A percentile compares a stretch with the other conserved stretches of the same genome.
These are phyloP conservation scores for Combretum micranthum DNA, from an alignment of 345 rosid genomes.

Conservation along the genomic window DNA sequence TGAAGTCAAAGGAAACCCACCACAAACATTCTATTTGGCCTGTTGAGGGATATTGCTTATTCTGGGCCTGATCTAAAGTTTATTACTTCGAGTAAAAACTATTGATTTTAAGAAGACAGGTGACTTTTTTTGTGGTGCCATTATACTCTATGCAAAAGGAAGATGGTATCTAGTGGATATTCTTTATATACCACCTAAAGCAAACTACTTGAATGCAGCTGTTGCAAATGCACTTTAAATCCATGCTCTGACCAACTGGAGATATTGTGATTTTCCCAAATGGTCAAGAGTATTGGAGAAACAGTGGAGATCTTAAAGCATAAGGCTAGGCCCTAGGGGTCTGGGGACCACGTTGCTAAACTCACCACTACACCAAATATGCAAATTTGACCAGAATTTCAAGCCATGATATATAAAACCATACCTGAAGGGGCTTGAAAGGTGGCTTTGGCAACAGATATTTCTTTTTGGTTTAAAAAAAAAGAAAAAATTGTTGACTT, in stretches of 20 bases:
- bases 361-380: constrained; percentile 90
- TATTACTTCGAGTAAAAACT: constrained; percentile 91
- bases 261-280: constrained; percentile 87
- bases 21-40: constrained; percentile 87
- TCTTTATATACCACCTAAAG: constrained; percentile 85
- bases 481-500: too few species aligned
- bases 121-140: constrained; percentile 89
- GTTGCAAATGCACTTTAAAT: constrained; percentile 79
- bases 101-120: constrained; percentile 94
- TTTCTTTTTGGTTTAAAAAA: too few species aligned
- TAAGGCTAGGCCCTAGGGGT: constrained; percentile 67
- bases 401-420: constrained; percentile 89
- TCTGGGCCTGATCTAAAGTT: constrained; percentile 80
- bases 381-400: constrained; percentile 97
- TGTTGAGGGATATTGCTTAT: constrained; percentile 87
- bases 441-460: constrained; percentile 91
- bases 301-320: constrained; percentile 87
- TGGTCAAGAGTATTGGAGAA: constrained; percentile 99
- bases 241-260: constrained; percentile 73
- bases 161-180: constrained; percentile 92
- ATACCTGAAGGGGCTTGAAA: constrained; percentile 96
- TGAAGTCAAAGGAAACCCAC: constrained; percentile 89
- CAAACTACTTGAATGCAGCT: constrained; percentile 96
- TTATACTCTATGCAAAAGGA: constrained; percentile 89
- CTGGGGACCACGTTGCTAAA: constrained; percentile 81